Evolutionary conservation across 2,329 filamentous ascomycete genomes (phyloP), one percentile per base, ranked within the genome.

Genomic region (Calonectria multiphialidica): DNA sequence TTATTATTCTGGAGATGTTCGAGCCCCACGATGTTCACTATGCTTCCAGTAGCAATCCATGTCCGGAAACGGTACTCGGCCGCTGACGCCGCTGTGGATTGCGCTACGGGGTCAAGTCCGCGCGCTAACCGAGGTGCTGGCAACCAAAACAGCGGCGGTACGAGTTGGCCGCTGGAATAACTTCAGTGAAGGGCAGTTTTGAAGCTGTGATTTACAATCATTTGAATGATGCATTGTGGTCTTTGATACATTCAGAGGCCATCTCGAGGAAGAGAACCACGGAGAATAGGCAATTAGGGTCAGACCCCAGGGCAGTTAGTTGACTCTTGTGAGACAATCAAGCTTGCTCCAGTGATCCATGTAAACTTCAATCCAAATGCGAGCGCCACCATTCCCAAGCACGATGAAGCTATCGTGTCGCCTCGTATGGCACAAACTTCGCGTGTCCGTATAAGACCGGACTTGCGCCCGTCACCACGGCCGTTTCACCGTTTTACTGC

Each of bases 91-190:
- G 68, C 50, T 47, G 45, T 33, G 37, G 45, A 18, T 35, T 37
- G 23, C 63, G 55, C 68, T 71, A 70, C 62, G 62, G 62, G 42
- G 62, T 49, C 59, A 66, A 53, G 42, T 55, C 68, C 68, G 68
- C 21, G 35, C 40, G 16, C 61, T 37, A 57, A 42, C 59, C 49
- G 59, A 47, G 59, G 66, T 37, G 21, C 30, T 6, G 13, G n/a
- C 44, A 47, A 30, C 30, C 7, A 25, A 23, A 49, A 15, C 25
- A 2, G 59, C 21, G 9, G 16, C 42, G 25, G 30, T 28, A 16
- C 6, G n/a, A 23, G 21, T n/a, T 18, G 33, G 47, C 33, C 23
- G 21, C 23, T 8, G n/a, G 23, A n/a, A 57, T 18, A 6, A 23
- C 53, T 57, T 23, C 5, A 25, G 23, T 40, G 53, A 57, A 35